phyloP scores from a whole-genome alignment of 495 filamentous ascomycete genomes.

The Antarctomyces pellizariae region DNA sequence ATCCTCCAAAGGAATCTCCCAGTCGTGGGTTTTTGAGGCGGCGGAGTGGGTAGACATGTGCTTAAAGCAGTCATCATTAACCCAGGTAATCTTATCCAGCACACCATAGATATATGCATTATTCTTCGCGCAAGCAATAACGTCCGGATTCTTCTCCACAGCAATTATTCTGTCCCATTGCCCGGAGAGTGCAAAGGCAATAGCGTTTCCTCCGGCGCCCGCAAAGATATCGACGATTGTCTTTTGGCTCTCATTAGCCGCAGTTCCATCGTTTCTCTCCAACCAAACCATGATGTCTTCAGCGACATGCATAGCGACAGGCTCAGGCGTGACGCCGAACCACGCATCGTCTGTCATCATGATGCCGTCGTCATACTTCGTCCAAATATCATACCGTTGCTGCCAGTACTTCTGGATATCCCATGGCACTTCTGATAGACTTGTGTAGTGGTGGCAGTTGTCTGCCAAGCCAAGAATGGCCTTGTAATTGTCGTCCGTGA shows the following conservation, averaged over 20 bases:
- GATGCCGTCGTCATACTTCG: constrained; percentile 59
- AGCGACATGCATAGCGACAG: constrained; percentile 47
- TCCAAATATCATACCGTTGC: constrained; percentile 69
- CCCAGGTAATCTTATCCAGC: constrained; percentile 52
- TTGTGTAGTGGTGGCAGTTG: constrained; percentile 40
- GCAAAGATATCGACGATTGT: constrained; percentile 71
- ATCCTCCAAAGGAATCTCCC: not conserved
- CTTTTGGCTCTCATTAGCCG: constrained; percentile 21
- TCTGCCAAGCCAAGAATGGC: too few species aligned
- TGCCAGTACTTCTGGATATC: constrained; percentile 79
- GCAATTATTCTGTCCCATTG: constrained; percentile 65
- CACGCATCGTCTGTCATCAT: constrained; percentile 80
- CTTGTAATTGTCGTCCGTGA: not conserved
- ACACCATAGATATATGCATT: constrained; percentile 84
- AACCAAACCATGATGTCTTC: constrained; percentile 33
- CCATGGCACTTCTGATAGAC: constrained; percentile 38
- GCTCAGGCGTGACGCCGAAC: constrained; percentile 92
- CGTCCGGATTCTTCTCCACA: constrained; percentile 57
- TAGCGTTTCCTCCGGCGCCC: constrained; percentile 84
- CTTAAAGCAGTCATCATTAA: constrained; percentile 61
- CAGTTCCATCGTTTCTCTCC: too few species aligned
- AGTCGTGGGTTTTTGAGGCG: constrained; percentile 5
- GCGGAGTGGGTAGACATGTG: constrained; percentile 11
- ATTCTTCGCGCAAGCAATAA: constrained; percentile 69
- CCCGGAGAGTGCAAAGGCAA: constrained; percentile 62